These are phyloP conservation scores for Rhodotorula sp. DNA, from an alignment of 1,284 basidiomycete genomes.

Conservation along the genomic window DNA sequence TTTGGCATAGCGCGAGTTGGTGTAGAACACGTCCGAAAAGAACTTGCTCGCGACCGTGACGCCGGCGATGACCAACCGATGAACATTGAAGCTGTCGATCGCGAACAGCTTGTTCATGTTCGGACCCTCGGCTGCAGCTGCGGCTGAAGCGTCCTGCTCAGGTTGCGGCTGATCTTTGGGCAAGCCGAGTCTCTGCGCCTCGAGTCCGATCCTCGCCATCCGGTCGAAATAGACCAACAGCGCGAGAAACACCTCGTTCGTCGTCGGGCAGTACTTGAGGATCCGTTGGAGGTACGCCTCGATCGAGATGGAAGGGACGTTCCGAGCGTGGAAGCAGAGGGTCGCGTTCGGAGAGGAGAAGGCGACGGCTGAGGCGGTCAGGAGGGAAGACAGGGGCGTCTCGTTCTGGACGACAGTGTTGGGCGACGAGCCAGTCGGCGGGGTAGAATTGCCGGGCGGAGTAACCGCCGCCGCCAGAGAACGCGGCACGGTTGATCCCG, in stretches of 20 bases:
- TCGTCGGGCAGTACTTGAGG: slow-evolving; percentile 96
- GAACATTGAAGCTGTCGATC: slow-evolving; percentile 96
- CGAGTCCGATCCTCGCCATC: slow-evolving; percentile 53
- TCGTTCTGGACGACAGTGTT: slow-evolving; percentile 4
- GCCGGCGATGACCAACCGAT: slow-evolving; percentile 92
- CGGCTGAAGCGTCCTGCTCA: not conserved
- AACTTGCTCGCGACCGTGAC: slow-evolving; percentile 98
- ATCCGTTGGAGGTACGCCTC: slow-evolving; percentile 93
- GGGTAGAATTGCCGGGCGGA: not conserved
- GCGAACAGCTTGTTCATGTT: slow-evolving; percentile 60
- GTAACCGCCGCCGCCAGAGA: slow-evolving; percentile 41
- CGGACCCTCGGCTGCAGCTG: slow-evolving; percentile 8
- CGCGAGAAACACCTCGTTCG: slow-evolving; percentile 94
- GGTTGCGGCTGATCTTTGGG: slow-evolving; percentile 36
- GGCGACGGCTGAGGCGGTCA: slow-evolving; percentile 74
- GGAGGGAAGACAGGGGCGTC: slow-evolving; percentile 48
- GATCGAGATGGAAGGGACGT: slow-evolving; percentile 90
- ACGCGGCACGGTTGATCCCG: slow-evolving; percentile 12
- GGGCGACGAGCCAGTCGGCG: slow-evolving; percentile 1
- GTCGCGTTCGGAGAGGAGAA: slow-evolving; percentile 76
- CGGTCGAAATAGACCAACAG: slow-evolving; percentile 96
- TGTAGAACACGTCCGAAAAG: slow-evolving; percentile 98
- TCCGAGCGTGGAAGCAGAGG: slow-evolving; percentile 91
- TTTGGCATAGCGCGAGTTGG: slow-evolving; percentile 98
- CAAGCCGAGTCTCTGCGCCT: slow-evolving; percentile 34